A percentile compares a stretch with the other conserved stretches of the same genome.
phyloP scores from a whole-genome alignment of 2,329 filamentous ascomycete genomes.

The Talaromyces pinophilus region DNA sequence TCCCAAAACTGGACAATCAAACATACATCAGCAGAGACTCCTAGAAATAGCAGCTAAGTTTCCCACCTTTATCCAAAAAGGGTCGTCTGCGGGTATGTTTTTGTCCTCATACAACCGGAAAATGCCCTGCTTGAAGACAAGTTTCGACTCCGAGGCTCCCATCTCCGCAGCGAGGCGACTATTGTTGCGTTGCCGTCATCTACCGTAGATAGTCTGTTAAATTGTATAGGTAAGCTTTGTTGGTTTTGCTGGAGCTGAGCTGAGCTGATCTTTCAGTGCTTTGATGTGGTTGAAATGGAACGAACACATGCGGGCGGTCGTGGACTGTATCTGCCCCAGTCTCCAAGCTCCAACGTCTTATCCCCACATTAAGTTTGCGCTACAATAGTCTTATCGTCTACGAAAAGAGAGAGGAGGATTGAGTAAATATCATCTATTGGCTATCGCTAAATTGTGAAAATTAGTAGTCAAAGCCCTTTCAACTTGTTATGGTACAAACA shows the following conservation, averaged over 20 bases:
- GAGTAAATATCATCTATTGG: background rate
- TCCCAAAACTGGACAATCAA: conserved; percentile 77
- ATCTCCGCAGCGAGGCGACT: conserved; percentile 54
- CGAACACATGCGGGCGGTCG: conserved; percentile 6
- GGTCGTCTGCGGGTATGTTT: conserved; percentile 81
- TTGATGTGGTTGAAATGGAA: conserved; percentile 1
- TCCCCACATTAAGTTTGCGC: conserved; percentile 13
- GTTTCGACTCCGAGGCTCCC: conserved; percentile 98
- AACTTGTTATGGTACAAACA: background rate
- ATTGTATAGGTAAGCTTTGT: background rate
- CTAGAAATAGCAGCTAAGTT: background rate
- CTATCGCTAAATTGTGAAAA: background rate
- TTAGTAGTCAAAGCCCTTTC: background rate
- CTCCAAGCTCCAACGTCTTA: background rate
- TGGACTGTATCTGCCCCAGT: background rate
- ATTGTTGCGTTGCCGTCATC: conserved; percentile 29
- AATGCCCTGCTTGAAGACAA: conserved; percentile 98
- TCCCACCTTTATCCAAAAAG: conserved; percentile 84
- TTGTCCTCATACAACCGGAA: conserved; percentile 92
- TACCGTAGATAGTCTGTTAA: background rate
- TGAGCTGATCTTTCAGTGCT: background rate
- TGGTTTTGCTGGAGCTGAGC: background rate
- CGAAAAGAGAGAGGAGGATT: background rate
- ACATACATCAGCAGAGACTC: background rate
- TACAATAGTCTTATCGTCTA: conserved; percentile 4